These are phyloP conservation scores for Cyberlindnera petersonii DNA, from an alignment of 805 yeast genomes.

Conservation along the genomic window DNA sequence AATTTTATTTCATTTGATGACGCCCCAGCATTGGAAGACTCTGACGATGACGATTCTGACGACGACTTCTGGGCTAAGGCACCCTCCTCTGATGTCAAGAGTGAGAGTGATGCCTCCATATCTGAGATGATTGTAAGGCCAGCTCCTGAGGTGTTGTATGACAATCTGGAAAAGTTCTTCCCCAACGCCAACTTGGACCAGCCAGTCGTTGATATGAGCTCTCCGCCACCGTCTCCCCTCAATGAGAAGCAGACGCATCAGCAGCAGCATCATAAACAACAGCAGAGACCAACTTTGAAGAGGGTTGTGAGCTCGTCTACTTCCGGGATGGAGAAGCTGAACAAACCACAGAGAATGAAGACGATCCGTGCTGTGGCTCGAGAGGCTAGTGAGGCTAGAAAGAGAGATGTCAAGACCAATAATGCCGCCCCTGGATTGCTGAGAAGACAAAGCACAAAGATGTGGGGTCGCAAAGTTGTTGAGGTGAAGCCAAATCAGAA, in stretches of 20 bases:
- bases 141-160: slow-evolving; percentile 89
- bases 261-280: no score
- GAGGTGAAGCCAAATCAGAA: slow-evolving; percentile 78
- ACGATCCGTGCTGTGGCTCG: slow-evolving; percentile 90
- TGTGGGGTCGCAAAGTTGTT: slow-evolving; percentile 95
- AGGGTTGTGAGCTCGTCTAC: slow-evolving; percentile 22
- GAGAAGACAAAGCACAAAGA: slow-evolving; percentile 79
- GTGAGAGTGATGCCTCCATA: slow-evolving; percentile 28
- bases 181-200: slow-evolving; percentile 90
- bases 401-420: slow-evolving; percentile 27
- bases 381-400: slow-evolving; percentile 73
- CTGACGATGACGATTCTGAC: slow-evolving; percentile 38
- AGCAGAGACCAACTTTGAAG: slow-evolving; percentile 11
- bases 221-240: slow-evolving; percentile 55
- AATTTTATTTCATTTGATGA: slow-evolving; percentile 71
- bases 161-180: slow-evolving; percentile 86
- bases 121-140: slow-evolving; percentile 78
- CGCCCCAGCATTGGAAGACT: slow-evolving; percentile 51
- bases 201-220: slow-evolving; percentile 74
- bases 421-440: slow-evolving; percentile 36
- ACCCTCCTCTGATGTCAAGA: slow-evolving; percentile 27
- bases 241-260: slow-evolving; percentile 14
- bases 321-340: slow-evolving; percentile 17
- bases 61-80: slow-evolving; percentile 60
- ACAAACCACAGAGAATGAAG: slow-evolving; percentile 65